phyloP scores from a whole-genome alignment of 2,329 filamentous ascomycete genomes.

The Aspergillus fischeri region DNA sequence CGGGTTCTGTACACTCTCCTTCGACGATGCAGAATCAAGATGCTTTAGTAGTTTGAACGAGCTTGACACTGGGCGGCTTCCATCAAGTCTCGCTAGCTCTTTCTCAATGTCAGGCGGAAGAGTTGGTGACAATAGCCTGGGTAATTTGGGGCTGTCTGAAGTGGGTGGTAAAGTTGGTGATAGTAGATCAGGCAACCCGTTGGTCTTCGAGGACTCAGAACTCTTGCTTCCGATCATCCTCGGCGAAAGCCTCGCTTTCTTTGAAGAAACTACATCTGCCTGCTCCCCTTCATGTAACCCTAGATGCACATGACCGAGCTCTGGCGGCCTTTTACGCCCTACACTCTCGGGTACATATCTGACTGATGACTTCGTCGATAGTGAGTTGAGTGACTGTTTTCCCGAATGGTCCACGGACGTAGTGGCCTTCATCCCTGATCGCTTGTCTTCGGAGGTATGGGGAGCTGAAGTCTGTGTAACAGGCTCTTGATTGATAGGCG shows the following conservation, averaged over 20 bases:
- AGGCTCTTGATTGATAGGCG: constrained; percentile 22
- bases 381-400: constrained; percentile 7
- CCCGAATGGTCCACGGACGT: constrained; percentile 13
- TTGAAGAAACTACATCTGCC: constrained; percentile 28
- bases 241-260: constrained; percentile 39
- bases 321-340: constrained; percentile 26
- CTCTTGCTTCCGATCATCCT: constrained; percentile 28
- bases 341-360: constrained; percentile 13
- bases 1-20: constrained; percentile 15
- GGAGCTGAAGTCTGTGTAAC: constrained; percentile 14
- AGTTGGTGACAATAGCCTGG: constrained; percentile 55
- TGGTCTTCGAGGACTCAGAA: constrained; percentile 19
- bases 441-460: constrained; percentile 16
- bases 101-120: constrained; percentile 54
- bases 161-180: constrained; percentile 43
- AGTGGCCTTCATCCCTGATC: constrained; percentile 16
- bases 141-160: constrained; percentile 40
- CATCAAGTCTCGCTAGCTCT: constrained; percentile 45
- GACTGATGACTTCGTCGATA: constrained; percentile 10
- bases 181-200: constrained; percentile 33
- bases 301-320: constrained; percentile 16
- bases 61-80: constrained; percentile 24
- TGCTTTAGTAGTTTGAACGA: constrained; percentile 14
- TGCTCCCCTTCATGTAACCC: constrained; percentile 13
- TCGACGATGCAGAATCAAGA: constrained; percentile 16